These are phyloP conservation scores for Handroanthus guayacan DNA, from an alignment of 257 asterid species.

Conservation along the genomic window DNA sequence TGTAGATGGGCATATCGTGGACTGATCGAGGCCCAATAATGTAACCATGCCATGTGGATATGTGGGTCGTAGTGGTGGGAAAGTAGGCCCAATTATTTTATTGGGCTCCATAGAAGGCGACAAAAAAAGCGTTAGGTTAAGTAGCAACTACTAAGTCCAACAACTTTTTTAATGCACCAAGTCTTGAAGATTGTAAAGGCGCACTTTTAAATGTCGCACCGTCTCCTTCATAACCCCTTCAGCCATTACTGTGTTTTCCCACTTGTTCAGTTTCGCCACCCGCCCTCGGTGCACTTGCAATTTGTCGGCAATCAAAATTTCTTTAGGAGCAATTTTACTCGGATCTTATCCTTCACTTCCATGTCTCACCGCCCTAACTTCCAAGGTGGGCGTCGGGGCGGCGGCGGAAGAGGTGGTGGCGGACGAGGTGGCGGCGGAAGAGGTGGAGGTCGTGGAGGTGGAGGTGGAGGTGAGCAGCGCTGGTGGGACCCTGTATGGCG, in stretches of 20 bases:
- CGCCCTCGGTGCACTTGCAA: constrained; percentile 29
- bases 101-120: not conserved
- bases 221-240: constrained; percentile 43
- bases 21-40: not conserved
- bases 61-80: not conserved
- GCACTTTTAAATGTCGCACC: constrained; percentile 55
- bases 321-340: constrained; percentile 20
- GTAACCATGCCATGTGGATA: not conserved
- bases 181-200: not conserved
- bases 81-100: constrained; percentile 13
- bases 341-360: constrained; percentile 42
- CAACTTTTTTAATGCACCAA: constrained; percentile 7
- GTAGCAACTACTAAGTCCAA: not conserved
- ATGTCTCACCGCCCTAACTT: constrained; percentile 87
- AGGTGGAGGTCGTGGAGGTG: constrained; percentile 57
- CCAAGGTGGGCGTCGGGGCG: constrained; percentile 80
- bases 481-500: constrained; percentile 99
- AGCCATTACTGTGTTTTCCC: constrained; percentile 32
- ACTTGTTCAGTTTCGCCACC: constrained; percentile 34
- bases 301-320: constrained; percentile 2
- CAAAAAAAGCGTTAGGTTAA: not conserved
- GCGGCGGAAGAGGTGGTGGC: constrained; percentile 54
- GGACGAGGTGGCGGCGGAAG: constrained; percentile 55
- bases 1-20: not conserved
- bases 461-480: constrained; percentile 86